Evolutionary conservation across 2,329 filamentous ascomycete species (phyloP).

Genomic region (Aspergillus oerlinghausenensis): DNA sequence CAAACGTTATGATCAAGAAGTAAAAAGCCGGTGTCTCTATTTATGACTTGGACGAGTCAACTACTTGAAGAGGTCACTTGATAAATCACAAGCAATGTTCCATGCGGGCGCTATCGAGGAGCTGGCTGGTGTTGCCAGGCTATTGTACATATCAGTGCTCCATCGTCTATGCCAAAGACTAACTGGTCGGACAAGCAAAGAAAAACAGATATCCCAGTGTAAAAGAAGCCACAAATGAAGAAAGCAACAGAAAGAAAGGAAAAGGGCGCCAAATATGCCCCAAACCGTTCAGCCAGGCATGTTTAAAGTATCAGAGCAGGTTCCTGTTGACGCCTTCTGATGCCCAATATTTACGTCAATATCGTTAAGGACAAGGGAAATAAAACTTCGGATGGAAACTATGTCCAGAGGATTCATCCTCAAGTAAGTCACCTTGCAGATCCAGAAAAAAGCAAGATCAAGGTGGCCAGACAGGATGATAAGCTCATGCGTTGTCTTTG

Average conservation of each 20-base stretch:
- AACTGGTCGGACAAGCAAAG: slow-evolving; percentile 9
- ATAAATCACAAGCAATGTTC: background rate
- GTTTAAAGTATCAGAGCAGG: slow-evolving; percentile 13
- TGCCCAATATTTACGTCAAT: slow-evolving; percentile 26
- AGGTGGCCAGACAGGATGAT: background rate
- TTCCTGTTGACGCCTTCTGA: slow-evolving; percentile 22
- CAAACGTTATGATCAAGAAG: background rate
- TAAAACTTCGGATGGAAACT: slow-evolving; percentile 11
- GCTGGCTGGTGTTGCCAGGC: slow-evolving; percentile 5
- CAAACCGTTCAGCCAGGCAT: slow-evolving; percentile 14
- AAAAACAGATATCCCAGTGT: slow-evolving; percentile 10
- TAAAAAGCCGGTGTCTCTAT: background rate
- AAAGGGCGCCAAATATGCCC: slow-evolving; percentile 17
- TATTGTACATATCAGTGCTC: slow-evolving; percentile 19
- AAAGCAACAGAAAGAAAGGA: slow-evolving; percentile 8
- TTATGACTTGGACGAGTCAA: background rate
- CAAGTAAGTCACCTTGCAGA: slow-evolving; percentile 9
- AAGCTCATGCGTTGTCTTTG: slow-evolving; percentile 22
- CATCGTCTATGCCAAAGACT: slow-evolving; percentile 16
- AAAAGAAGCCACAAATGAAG: slow-evolving; percentile 12
- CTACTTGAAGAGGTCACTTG: slow-evolving; percentile 20
- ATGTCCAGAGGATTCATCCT: slow-evolving; percentile 14
- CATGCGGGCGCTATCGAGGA: background rate
- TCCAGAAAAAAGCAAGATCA: background rate
- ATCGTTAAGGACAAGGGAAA: slow-evolving; percentile 14